Evolutionary conservation across 2,329 filamentous ascomycete species (phyloP).

Genomic region (Penicillium rolfsii): DNA sequence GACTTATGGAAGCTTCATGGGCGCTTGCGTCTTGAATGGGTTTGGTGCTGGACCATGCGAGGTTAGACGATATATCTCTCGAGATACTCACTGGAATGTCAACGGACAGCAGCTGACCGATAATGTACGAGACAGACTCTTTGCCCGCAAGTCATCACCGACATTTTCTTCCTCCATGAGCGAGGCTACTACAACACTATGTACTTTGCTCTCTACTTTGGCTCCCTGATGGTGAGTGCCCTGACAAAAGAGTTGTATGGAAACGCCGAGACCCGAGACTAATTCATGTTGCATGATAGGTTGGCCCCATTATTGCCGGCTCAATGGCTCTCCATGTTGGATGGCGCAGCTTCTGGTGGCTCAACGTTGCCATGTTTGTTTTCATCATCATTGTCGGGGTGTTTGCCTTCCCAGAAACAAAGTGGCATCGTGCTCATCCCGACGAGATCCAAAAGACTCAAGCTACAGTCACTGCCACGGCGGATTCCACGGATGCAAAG

Average conservation of each 20-base stretch:
- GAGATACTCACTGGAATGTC: not conserved
- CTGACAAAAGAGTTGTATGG: constrained; percentile 17
- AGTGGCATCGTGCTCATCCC: constrained; percentile 55
- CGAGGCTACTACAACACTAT: constrained; percentile 64
- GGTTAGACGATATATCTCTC: not conserved
- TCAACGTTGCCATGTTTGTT: constrained; percentile 61
- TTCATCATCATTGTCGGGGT: constrained; percentile 51
- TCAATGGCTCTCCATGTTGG: constrained; percentile 62
- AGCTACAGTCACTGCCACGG: not conserved
- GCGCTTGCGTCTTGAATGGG: constrained; percentile 64
- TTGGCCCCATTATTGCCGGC: constrained; percentile 62
- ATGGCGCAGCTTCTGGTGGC: constrained; percentile 68
- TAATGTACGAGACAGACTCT: constrained; percentile 54
- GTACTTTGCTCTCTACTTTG: constrained; percentile 67
- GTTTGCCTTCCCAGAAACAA: constrained; percentile 67
- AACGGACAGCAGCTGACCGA: not conserved
- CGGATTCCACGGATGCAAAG: not conserved
- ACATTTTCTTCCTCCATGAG: constrained; percentile 67
- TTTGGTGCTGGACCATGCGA: constrained; percentile 60
- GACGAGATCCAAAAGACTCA: constrained; percentile 20
- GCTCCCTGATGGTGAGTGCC: constrained; percentile 58
- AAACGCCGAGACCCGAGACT: not conserved
- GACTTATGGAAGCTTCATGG: constrained; percentile 66
- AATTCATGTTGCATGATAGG: constrained; percentile 34
- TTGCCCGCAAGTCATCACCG: constrained; percentile 65